phyloP scores from a whole-genome alignment of 495 filamentous ascomycete genomes.

The Aspergillus wentii region DNA sequence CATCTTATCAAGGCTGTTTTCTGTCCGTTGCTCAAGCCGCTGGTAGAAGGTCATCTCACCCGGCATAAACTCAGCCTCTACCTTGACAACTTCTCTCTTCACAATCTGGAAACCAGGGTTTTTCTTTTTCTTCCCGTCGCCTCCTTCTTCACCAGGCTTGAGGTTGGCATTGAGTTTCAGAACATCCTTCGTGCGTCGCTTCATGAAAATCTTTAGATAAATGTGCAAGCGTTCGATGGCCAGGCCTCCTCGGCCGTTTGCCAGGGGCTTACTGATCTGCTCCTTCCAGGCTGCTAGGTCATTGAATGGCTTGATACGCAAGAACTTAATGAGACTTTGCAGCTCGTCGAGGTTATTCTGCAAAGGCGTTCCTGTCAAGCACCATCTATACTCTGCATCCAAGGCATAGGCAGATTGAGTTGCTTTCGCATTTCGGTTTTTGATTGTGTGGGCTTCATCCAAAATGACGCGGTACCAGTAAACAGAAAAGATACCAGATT shows the following conservation, averaged over 20 bases:
- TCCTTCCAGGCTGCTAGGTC: constrained; percentile 80
- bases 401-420: constrained; percentile 84
- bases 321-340: constrained; percentile 86
- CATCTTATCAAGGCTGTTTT: constrained; percentile 82
- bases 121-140: constrained; percentile 44
- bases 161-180: constrained; percentile 76
- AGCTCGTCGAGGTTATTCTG: constrained; percentile 98
- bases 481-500: constrained; percentile 81
- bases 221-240: constrained; percentile 84
- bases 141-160: constrained; percentile 54
- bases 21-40: constrained; percentile 74
- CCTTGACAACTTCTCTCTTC: constrained; percentile 76
- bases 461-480: constrained; percentile 95
- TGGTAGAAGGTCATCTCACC: constrained; percentile 83
- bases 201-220: constrained; percentile 90
- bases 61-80: constrained; percentile 72
- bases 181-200: constrained; percentile 92
- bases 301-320: constrained; percentile 87
- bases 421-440: constrained; percentile 93
- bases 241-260: constrained; percentile 75
- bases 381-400: constrained; percentile 84
- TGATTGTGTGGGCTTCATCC: constrained; percentile 96
- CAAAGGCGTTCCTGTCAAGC: constrained; percentile 91
- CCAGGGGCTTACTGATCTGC: constrained; percentile 80
- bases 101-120: constrained; percentile 74